phyloP scores from a whole-genome alignment of 192 early-diverging fungal genomes.

The Coemansia sp. region DNA sequence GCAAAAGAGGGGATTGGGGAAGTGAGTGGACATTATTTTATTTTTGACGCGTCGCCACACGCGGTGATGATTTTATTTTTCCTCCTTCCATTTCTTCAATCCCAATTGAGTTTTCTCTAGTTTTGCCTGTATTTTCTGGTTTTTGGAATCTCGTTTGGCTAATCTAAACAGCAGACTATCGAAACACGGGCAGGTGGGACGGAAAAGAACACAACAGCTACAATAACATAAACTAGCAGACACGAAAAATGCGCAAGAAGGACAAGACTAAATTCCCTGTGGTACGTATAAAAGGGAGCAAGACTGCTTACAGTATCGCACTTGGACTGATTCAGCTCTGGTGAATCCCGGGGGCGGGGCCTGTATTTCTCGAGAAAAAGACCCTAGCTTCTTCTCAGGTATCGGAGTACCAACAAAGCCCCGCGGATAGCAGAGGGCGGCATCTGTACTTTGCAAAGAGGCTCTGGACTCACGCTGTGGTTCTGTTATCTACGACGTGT shows the following conservation, averaged over 20 bases:
- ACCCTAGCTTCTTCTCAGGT: too few species aligned
- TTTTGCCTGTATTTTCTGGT: not conserved
- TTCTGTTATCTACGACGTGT: not conserved
- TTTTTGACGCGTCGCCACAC: not conserved
- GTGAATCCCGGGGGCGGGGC: too few species aligned
- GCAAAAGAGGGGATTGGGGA: not conserved
- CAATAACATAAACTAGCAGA: not conserved
- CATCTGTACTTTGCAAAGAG: too few species aligned
- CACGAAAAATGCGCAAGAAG: conserved; percentile 72
- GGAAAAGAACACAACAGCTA: not conserved
- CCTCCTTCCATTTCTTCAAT: not conserved
- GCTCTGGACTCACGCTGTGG: too few species aligned
- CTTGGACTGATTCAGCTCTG: not conserved
- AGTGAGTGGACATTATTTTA: too few species aligned
- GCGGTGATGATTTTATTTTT: not conserved
- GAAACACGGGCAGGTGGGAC: not conserved
- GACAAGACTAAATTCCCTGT: conserved; percentile 94
- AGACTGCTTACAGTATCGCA: not conserved
- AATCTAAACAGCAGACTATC: not conserved
- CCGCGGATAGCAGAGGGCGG: too few species aligned
- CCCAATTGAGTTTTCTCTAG: not conserved
- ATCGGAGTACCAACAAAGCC: too few species aligned
- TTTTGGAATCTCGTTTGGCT: not conserved
- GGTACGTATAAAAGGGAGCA: conserved; percentile 56
- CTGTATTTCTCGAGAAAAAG: too few species aligned